phyloP scores from a whole-genome alignment of 345 rosid species.

The Salix dunnii region DNA sequence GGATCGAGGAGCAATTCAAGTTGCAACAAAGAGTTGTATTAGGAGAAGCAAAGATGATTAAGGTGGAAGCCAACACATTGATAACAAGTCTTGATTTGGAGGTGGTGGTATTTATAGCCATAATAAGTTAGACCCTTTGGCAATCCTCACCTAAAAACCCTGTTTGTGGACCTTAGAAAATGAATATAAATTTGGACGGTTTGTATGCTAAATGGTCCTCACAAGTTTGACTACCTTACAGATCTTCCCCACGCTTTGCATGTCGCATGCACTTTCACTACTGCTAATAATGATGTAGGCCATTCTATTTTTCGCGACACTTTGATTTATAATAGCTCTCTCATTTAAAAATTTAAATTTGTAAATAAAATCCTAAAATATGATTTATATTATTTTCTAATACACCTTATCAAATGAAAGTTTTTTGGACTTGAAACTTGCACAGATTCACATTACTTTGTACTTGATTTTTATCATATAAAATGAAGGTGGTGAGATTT shows the following conservation, averaged over 20 bases:
- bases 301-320: neutral
- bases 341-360: too few relatives aligned
- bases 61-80: neutral
- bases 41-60: neutral
- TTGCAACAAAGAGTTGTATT: neutral
- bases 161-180: neutral
- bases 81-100: neutral
- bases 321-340: neutral
- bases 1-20: neutral
- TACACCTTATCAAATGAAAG: too few relatives aligned
- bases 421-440: too few relatives aligned
- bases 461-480: too few relatives aligned
- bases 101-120: conserved; percentile 17
- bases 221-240: neutral
- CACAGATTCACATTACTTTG: too few relatives aligned
- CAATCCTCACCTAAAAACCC: neutral
- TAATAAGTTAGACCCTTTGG: neutral
- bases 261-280: neutral
- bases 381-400: too few relatives aligned
- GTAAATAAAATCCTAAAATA: too few relatives aligned
- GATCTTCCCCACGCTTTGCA: neutral
- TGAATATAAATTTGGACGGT: conserved; percentile 7
- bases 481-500: too few relatives aligned
- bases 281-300: neutral
- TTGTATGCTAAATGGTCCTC: neutral